These are phyloP conservation scores for Zygoascus biomembranicola DNA, from an alignment of 805 yeast species.

Conservation along the genomic window DNA sequence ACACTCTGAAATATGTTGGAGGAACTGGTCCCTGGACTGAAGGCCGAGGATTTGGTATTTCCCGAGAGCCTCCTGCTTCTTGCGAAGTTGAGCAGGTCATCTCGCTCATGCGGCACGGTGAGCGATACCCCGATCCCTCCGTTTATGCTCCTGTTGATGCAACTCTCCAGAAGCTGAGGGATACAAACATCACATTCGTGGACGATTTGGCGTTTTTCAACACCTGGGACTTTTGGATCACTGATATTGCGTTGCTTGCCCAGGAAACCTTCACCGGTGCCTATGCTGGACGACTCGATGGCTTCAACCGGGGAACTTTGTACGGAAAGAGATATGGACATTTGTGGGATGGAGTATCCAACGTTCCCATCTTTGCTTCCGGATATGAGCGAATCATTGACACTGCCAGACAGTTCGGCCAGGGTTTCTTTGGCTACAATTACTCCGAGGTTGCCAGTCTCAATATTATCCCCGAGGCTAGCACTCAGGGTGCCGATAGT, in stretches of 20 bases:
- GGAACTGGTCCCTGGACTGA: slow-evolving; percentile 49
- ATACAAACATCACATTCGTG: slow-evolving; percentile 4
- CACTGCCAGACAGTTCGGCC: slow-evolving; percentile 47
- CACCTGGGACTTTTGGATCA: slow-evolving; percentile 37
- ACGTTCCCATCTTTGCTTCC: slow-evolving; percentile 46
- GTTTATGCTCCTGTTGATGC: slow-evolving; percentile 6
- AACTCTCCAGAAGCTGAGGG: slow-evolving; percentile 13
- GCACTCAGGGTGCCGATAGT: slow-evolving; percentile 46
- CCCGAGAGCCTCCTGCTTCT: slow-evolving; percentile 41
- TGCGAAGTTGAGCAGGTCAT: slow-evolving; percentile 50
- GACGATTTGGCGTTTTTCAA: slow-evolving; percentile 43
- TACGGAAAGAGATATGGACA: slow-evolving; percentile 43
- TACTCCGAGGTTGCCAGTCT: slow-evolving; percentile 32
- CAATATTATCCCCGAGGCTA: slow-evolving; percentile 39
- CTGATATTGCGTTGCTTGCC: slow-evolving; percentile 36
- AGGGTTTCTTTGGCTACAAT: slow-evolving; percentile 48
- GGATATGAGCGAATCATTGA: slow-evolving; percentile 48
- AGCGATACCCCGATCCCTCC: slow-evolving; percentile 38
- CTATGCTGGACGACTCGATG: slow-evolving; percentile 46
- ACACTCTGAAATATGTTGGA: slow-evolving; percentile 39
- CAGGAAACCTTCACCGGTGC: slow-evolving; percentile 44
- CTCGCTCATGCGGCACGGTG: slow-evolving; percentile 49
- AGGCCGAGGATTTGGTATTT: slow-evolving; percentile 44
- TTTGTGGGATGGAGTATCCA: slow-evolving; percentile 32
- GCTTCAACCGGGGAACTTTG: slow-evolving; percentile 40